These are phyloP conservation scores for Stipa capillata DNA, from an alignment of 176 grass and related monocot genomes.

Conservation along the genomic window DNA sequence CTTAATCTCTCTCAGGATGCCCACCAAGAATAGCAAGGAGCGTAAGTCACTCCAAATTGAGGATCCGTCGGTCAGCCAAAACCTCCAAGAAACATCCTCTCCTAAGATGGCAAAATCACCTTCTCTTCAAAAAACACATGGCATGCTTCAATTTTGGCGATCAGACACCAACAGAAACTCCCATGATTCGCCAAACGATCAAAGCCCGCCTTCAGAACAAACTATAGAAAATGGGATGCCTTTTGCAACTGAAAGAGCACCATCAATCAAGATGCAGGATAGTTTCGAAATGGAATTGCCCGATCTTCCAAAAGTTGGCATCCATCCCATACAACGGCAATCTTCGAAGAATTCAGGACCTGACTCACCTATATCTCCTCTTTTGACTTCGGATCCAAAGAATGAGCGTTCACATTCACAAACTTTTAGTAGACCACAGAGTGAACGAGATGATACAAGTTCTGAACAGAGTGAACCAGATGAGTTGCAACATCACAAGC, in stretches of 20 bases:
- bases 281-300: slow-evolving; percentile 88
- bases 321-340: slow-evolving; percentile 73
- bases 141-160: slow-evolving; percentile 58
- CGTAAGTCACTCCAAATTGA: slow-evolving; percentile 58
- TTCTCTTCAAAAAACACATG: slow-evolving; percentile 82
- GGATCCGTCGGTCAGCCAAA: slow-evolving; percentile 47
- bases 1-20: slow-evolving; percentile 58
- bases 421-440: slow-evolving; percentile 82
- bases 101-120: slow-evolving; percentile 97
- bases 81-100: slow-evolving; percentile 61
- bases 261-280: slow-evolving; percentile 90
- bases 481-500: slow-evolving; percentile 47
- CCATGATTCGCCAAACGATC: slow-evolving; percentile 84
- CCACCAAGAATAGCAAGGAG: slow-evolving; percentile 69
- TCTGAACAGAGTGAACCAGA: slow-evolving; percentile 64
- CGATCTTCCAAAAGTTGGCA: slow-evolving; percentile 91
- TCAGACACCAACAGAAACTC: slow-evolving; percentile 66
- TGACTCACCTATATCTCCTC: slow-evolving; percentile 97
- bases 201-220: slow-evolving; percentile 71
- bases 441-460: slow-evolving; percentile 57
- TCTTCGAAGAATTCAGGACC: slow-evolving; percentile 88
- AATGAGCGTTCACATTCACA: slow-evolving; percentile 98
- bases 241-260: slow-evolving; percentile 48
- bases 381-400: slow-evolving; percentile 92
- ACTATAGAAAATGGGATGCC: slow-evolving; percentile 50